Conservation (phyloP, 2,329 filamentous ascomycete genomes). For the Ophiosphaerella narmari region DNA sequence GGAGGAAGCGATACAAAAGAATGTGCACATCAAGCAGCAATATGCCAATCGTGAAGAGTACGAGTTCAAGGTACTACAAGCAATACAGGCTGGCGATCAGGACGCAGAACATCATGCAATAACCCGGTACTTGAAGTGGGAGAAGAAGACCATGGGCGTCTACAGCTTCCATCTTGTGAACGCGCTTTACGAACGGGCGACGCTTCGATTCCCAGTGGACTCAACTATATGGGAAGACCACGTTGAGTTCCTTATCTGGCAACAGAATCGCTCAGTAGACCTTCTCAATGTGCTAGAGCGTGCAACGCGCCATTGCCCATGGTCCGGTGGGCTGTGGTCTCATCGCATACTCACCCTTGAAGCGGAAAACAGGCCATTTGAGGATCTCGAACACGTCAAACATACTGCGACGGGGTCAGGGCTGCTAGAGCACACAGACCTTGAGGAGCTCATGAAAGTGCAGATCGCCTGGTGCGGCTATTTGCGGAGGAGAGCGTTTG, state of each 20-base stretch:
- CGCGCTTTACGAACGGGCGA: constrained; percentile 76
- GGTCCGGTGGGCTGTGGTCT: constrained; percentile 90
- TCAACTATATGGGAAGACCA: constrained; percentile 83
- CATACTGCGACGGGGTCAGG: constrained; percentile 87
- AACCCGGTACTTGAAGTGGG: constrained; percentile 81
- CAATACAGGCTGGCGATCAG: constrained; percentile 60
- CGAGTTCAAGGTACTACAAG: constrained; percentile 68
- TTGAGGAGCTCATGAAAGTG: constrained; percentile 87
- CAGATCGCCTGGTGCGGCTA: constrained; percentile 95
- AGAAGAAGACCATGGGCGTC: constrained; percentile 65
- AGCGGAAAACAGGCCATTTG: constrained; percentile 73
- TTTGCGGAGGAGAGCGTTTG: constrained; percentile 82
- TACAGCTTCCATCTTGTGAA: constrained; percentile 60
- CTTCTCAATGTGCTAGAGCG: constrained; percentile 76
- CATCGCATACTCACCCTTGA: constrained; percentile 86
- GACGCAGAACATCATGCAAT: constrained; percentile 61
- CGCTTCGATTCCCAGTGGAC: constrained; percentile 73
- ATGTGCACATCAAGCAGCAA: constrained; percentile 66
- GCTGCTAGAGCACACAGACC: constrained; percentile 80
- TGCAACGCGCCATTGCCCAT: constrained; percentile 88
- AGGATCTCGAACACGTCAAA: constrained; percentile 86
- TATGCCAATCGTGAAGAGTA: constrained; percentile 68
- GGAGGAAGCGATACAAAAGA: constrained; percentile 67
- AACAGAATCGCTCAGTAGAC: constrained; percentile 49
- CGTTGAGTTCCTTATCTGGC: constrained; percentile 70